Conservation (phyloP, 1,284 basidiomycete species). For the Leccinum pachyderme region DNA sequence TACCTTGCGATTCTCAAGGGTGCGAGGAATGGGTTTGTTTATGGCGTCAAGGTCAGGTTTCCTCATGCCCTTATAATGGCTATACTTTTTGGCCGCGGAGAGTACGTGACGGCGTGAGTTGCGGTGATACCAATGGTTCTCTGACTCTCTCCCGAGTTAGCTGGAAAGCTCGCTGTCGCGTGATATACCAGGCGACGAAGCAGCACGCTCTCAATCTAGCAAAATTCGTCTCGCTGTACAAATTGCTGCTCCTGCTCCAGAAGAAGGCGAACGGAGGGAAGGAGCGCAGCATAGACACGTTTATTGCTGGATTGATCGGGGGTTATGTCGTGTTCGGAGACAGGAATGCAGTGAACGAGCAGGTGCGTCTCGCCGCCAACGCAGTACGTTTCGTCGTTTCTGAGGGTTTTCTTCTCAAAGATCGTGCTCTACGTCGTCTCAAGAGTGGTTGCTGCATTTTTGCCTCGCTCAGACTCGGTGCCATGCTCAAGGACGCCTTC, state of each 20-base stretch:
- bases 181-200: slow-evolving; percentile 86
- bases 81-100: slow-evolving; percentile 88
- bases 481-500: slow-evolving; percentile 42
- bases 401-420: slow-evolving; percentile 38
- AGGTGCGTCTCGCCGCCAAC: slow-evolving; percentile 55
- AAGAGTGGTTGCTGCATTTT: slow-evolving; percentile 82
- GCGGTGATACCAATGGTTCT: background rate
- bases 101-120: slow-evolving; percentile 50
- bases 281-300: slow-evolving; percentile 79
- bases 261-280: slow-evolving; percentile 81
- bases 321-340: slow-evolving; percentile 95
- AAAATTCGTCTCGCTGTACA: slow-evolving; percentile 95
- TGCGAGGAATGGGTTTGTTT: slow-evolving; percentile 91
- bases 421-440: slow-evolving; percentile 97
- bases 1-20: slow-evolving; percentile 92
- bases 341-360: slow-evolving; percentile 96
- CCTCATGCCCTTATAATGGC: slow-evolving; percentile 99
- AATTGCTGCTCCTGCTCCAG: slow-evolving; percentile 80
- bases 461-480: slow-evolving; percentile 62
- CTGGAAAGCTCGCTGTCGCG: slow-evolving; percentile 62
- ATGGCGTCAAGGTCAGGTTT: slow-evolving; percentile 90
- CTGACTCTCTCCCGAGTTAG: slow-evolving; percentile 38
- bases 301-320: slow-evolving; percentile 89
- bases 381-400: background rate
- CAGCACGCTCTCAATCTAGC: slow-evolving; percentile 88